Evolutionary conservation across 768 basidiomycete species (phyloP).

Genomic region (Collybia sp.): DNA sequence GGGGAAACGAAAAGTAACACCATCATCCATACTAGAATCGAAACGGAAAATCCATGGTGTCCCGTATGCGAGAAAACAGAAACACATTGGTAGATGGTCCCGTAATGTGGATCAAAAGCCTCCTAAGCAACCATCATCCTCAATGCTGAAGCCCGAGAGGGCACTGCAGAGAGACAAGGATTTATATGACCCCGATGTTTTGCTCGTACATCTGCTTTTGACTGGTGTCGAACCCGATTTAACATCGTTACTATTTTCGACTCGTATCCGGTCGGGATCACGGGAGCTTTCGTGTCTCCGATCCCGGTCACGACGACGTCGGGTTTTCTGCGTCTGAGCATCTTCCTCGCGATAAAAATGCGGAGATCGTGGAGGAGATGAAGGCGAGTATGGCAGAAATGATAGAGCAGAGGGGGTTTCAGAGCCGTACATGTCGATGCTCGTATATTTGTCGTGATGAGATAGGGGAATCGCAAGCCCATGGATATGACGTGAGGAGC

Average conservation of each 20-base stretch:
- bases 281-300: conserved; percentile 29
- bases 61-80: no score
- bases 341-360: conserved; percentile 10
- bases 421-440: conserved; percentile 10
- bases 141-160: conserved; percentile 18
- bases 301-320: conserved; percentile 20
- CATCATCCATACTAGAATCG: not conserved
- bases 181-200: conserved; percentile 9
- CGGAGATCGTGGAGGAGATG: conserved; percentile 13
- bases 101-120: conserved; percentile 26
- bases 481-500: conserved; percentile 13
- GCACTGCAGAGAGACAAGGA: conserved; percentile 10
- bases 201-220: conserved; percentile 13
- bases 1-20: no score
- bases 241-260: conserved; percentile 5
- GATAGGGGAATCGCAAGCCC: conserved; percentile 21
- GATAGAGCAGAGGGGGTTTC: conserved; percentile 19
- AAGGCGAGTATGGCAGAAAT: conserved; percentile 33
- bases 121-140: conserved; percentile 38
- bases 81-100: not conserved
- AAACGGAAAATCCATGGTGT: not conserved
- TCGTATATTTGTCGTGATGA: conserved; percentile 8
- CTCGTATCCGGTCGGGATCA: conserved; percentile 36
- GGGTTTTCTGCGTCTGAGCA: conserved; percentile 10
- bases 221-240: conserved; percentile 7